Evolutionary conservation across 768 basidiomycete genomes (phyloP), one percentile per base, ranked within the genome.

Genomic region (Boletus sensibilis): DNA sequence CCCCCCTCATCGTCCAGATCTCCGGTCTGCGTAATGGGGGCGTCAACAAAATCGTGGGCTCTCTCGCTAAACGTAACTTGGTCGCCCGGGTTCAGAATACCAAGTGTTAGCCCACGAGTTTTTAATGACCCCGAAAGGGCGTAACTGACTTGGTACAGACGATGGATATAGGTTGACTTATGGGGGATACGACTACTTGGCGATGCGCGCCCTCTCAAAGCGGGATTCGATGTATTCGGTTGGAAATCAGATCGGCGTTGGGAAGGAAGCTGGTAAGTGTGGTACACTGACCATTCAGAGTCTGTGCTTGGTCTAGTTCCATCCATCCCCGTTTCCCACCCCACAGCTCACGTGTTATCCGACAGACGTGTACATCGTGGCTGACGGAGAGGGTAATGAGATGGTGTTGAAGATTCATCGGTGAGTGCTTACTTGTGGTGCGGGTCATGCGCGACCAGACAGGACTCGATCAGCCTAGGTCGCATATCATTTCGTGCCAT

Each of bases 161-260:
- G 97, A 99, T 64, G 97, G 97, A 16, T 98, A 96, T 72, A 83
- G 97, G 41, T 70, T 99, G 61, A 98, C 97, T 5, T 99, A 99
- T 68, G 97, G 97, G 35, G 97, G 97, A n/a, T 94, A 97, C 61
- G 97, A 99, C 65, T 98, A 86, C 70, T 81, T 99, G 25, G 93
- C 97, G 23, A 90, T 98, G 79, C 83, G 94, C 34, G 90, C 97
- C 3, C 77, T 98, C 70, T 94, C 92, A 1, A 94, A 94, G 70
- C 77, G 96, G 52, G 92, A 93, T 53, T 84, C 91, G 0, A 81
- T 99, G 75, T 77, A 88, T 62, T 92, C 92, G 23, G 92, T 99
- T 33, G 97, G 97, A 21, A 97, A 97, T 68, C 93, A 97, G 76
- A 95, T 99, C 65, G 97, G 97, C 31, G 95, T 97, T 29, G 97